phyloP scores from a whole-genome alignment of 768 basidiomycete genomes.

The Myochromella boudieri region DNA sequence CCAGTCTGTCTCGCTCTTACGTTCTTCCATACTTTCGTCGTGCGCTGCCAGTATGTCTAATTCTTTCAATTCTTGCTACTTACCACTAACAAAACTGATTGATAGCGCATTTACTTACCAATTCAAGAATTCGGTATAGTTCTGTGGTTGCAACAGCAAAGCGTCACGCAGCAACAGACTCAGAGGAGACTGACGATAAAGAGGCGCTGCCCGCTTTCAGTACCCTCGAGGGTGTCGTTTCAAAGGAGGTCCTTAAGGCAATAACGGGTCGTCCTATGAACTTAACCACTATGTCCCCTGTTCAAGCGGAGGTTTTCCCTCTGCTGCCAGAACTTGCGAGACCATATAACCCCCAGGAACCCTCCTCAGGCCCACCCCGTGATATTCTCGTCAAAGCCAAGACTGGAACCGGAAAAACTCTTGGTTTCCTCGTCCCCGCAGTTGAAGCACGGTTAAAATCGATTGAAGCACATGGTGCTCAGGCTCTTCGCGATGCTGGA shows the following conservation, averaged over 20 bases:
- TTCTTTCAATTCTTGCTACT: not conserved
- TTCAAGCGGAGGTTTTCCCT: slow-evolving; percentile 78
- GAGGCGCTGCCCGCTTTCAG: slow-evolving; percentile 30
- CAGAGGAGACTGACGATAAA: slow-evolving; percentile 4
- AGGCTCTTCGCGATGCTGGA: slow-evolving; percentile 43
- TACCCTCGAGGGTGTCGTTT: slow-evolving; percentile 37
- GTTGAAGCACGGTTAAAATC: slow-evolving; percentile 72
- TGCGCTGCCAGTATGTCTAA: not conserved
- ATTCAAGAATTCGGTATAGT: slow-evolving; percentile 4
- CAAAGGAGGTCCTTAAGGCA: slow-evolving; percentile 49
- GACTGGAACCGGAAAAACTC: slow-evolving; percentile 88
- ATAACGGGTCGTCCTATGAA: slow-evolving; percentile 65
- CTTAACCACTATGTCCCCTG: slow-evolving; percentile 71
- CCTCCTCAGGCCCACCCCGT: slow-evolving; percentile 31
- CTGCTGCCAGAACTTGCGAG: slow-evolving; percentile 69
- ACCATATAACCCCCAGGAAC: slow-evolving; percentile 42
- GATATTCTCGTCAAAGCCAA: slow-evolving; percentile 87
- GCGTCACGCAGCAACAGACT: not conserved
- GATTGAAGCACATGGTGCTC: slow-evolving; percentile 44
- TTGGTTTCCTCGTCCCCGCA: slow-evolving; percentile 86
- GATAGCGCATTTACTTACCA: too few species aligned
- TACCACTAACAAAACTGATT: not conserved
- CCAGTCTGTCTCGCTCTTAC: slow-evolving; percentile 21
- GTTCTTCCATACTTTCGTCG: slow-evolving; percentile 19
- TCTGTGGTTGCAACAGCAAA: slow-evolving; percentile 16